These are phyloP conservation scores for Nothophytophthora sp. DNA, from an alignment of 352 stramenopile species.

Conservation along the genomic window DNA sequence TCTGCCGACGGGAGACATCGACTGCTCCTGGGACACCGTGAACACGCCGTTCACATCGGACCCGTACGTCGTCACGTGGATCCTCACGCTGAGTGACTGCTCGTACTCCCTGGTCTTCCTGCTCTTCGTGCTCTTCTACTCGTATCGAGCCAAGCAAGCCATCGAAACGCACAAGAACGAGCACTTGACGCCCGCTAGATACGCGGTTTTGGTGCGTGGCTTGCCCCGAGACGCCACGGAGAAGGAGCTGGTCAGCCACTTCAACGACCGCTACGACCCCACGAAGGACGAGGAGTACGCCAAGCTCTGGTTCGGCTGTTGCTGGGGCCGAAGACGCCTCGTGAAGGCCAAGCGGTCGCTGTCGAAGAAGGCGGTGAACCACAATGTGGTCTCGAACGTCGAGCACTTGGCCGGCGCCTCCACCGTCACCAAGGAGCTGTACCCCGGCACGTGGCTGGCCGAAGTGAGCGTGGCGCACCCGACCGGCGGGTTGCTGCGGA, in stretches of 20 bases:
- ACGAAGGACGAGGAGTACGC: slow-evolving; percentile 50
- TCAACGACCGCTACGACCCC: slow-evolving; percentile 69
- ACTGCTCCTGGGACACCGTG: slow-evolving; percentile 70
- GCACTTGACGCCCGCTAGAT: slow-evolving; percentile 82
- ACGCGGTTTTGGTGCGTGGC: slow-evolving; percentile 74
- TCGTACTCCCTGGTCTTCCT: slow-evolving; percentile 74
- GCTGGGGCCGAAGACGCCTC: slow-evolving; percentile 51
- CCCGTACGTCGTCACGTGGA: slow-evolving; percentile 65
- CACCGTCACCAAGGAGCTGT: slow-evolving; percentile 52
- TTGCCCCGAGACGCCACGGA: slow-evolving; percentile 67
- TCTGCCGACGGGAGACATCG: slow-evolving; percentile 53
- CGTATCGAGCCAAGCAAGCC: slow-evolving; percentile 33
- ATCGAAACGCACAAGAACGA: slow-evolving; percentile 74
- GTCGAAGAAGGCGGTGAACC: slow-evolving; percentile 38
- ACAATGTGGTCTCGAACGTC: slow-evolving; percentile 53
- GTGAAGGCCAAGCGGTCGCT: slow-evolving; percentile 40
- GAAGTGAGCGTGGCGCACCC: slow-evolving; percentile 79
- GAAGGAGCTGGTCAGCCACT: slow-evolving; percentile 70
- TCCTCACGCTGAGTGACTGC: slow-evolving; percentile 65
- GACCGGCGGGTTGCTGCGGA: slow-evolving; percentile 68
- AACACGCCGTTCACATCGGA: slow-evolving; percentile 68
- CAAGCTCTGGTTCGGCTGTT: slow-evolving; percentile 61
- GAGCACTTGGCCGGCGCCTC: slow-evolving; percentile 56
- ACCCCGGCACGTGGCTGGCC: slow-evolving; percentile 79
- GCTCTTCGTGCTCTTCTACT: slow-evolving; percentile 63